phyloP scores from a whole-genome alignment of 176 grass and related monocot species.

The Eleusine coracana region DNA sequence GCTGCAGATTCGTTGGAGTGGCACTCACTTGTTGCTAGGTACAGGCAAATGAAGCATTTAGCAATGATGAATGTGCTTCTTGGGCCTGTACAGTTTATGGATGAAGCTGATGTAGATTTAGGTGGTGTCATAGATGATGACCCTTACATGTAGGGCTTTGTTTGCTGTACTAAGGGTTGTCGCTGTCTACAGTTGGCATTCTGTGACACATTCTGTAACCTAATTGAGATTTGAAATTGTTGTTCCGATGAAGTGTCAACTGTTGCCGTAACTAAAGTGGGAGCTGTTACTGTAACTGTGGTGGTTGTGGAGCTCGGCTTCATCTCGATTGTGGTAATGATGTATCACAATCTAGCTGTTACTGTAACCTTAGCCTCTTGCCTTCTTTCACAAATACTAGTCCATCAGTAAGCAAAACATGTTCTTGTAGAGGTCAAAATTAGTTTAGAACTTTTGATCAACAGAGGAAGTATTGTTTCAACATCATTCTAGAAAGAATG shows the following conservation, averaged over 20 bases:
- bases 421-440: constrained; percentile 6
- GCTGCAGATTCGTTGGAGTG: constrained; percentile 38
- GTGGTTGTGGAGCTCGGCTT: neutral
- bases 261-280: neutral
- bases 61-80: constrained; percentile 41
- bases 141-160: constrained; percentile 6
- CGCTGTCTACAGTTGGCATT: constrained; percentile 11
- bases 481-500: neutral
- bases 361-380: no score
- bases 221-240: constrained; percentile 1
- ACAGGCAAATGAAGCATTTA: constrained; percentile 43
- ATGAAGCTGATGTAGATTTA: constrained; percentile 32
- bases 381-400: constrained; percentile 13
- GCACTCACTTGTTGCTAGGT: constrained; percentile 42
- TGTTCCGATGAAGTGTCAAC: constrained; percentile 21
- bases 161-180: neutral
- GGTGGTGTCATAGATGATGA: constrained; percentile 32
- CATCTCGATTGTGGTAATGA: neutral
- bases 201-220: constrained; percentile 9
- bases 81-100: constrained; percentile 37
- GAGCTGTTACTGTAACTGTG: neutral
- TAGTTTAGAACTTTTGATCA: neutral
- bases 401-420: constrained; percentile 29
- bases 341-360: neutral
- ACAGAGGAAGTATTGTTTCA: neutral